These are phyloP conservation scores for Axilococcus clingmanii DNA, from an alignment of 139 green algal species.

Conservation along the genomic window DNA sequence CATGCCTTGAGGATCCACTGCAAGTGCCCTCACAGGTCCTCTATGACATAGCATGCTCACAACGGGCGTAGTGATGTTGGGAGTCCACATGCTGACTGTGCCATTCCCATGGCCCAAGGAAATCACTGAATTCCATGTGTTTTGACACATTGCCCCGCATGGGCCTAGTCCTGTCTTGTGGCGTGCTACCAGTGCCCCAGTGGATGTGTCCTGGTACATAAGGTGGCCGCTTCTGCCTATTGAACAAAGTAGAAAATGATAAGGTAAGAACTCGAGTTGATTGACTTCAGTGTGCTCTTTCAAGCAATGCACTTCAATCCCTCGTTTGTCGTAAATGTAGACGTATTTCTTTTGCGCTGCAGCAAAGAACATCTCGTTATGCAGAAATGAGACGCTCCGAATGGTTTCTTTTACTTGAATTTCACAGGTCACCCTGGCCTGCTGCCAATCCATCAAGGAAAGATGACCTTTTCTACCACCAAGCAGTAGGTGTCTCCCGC, in stretches of 20 bases:
- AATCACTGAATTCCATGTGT: slow-evolving; percentile 84
- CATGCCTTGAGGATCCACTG: slow-evolving; percentile 60
- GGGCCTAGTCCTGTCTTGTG: slow-evolving; percentile 75
- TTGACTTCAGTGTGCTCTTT: slow-evolving; percentile 50
- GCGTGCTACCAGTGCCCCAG: slow-evolving; percentile 75
- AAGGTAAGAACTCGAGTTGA: slow-evolving; percentile 82
- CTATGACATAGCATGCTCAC: slow-evolving; percentile 92
- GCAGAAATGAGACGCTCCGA: slow-evolving; percentile 80
- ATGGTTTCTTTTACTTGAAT: slow-evolving; percentile 87
- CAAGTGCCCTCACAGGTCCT: slow-evolving; percentile 57
- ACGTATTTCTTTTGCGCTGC: slow-evolving; percentile 87
- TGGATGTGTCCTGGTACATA: slow-evolving; percentile 90
- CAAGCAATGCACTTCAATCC: slow-evolving; percentile 94
- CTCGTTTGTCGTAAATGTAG: slow-evolving; percentile 98
- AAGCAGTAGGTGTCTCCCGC: slow-evolving; percentile 72
- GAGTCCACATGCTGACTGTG: slow-evolving; percentile 91
- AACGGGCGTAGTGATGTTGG: slow-evolving; percentile 76
- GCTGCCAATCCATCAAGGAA: slow-evolving; percentile 85
- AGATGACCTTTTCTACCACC: slow-evolving; percentile 83
- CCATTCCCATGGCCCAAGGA: slow-evolving; percentile 79
- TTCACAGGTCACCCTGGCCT: slow-evolving; percentile 61
- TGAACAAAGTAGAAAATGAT: slow-evolving; percentile 92
- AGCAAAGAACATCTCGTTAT: slow-evolving; percentile 96
- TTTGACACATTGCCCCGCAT: slow-evolving; percentile 67
- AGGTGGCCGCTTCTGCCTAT: slow-evolving; percentile 72